Conservation (phyloP, 2,329 filamentous ascomycete species). For the Exophiala calicioides region DNA sequence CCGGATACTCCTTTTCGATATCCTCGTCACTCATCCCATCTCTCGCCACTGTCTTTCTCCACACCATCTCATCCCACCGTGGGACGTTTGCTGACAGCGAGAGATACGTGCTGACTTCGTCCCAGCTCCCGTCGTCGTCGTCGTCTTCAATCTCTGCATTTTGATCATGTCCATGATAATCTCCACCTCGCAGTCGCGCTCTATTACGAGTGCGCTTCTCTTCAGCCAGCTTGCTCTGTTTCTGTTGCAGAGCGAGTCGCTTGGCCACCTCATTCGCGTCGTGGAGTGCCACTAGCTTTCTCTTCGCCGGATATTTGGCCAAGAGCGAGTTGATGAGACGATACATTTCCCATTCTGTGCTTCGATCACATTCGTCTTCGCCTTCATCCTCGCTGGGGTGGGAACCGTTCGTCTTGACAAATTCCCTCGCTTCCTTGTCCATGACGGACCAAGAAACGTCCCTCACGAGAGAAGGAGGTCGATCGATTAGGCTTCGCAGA, state of each 20-base stretch:
- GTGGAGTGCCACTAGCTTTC: conserved; percentile 55
- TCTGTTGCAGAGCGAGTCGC: conserved; percentile 41
- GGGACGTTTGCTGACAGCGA: conserved; percentile 1
- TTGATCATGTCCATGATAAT: neutral
- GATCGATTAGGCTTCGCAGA: conserved; percentile 31
- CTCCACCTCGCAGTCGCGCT: conserved; percentile 7
- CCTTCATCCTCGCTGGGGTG: conserved; percentile 2
- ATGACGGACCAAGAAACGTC: conserved; percentile 6
- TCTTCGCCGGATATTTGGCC: conserved; percentile 23
- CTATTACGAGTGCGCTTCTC: conserved; percentile 17
- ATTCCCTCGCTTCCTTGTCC: conserved; percentile 11
- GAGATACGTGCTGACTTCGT: conserved; percentile 13
- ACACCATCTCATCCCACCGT: conserved; percentile 19
- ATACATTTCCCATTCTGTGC: conserved; percentile 19
- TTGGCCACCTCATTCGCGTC: conserved; percentile 65
- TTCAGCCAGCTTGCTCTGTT: conserved; percentile 24
- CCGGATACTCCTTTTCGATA: conserved; percentile 10
- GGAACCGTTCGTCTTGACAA: conserved; percentile 5
- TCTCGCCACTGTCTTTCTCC: conserved; percentile 15
- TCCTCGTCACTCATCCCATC: conserved; percentile 9
- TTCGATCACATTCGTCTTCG: conserved; percentile 9
- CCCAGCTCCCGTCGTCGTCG: neutral
- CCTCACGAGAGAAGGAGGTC: conserved; percentile 13
- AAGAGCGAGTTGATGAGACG: conserved; percentile 18
- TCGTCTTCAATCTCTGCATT: neutral